Percentiles rank a stretch among this genome's conserved stretches.
These are phyloP conservation scores for Ceratocystis smalleyi DNA, from an alignment of 2,329 filamentous ascomycete species.

Conservation along the genomic window DNA sequence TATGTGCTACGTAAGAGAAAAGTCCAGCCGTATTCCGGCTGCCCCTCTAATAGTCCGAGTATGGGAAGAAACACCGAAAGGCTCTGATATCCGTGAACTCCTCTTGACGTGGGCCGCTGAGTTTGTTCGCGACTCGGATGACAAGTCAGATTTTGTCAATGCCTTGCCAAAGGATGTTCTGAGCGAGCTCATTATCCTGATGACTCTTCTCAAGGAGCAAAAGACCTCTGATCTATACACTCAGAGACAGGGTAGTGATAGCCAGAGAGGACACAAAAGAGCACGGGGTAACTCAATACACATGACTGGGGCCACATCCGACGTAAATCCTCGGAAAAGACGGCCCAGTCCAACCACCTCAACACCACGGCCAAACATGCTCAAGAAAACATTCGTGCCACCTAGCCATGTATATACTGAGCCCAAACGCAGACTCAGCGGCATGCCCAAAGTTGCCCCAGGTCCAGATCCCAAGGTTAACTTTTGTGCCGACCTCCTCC, in stretches of 20 bases:
- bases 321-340: conserved; percentile 24
- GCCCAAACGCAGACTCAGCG: conserved; percentile 21
- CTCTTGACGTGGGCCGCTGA: conserved; percentile 47
- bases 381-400: conserved; percentile 18
- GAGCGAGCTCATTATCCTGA: conserved; percentile 45
- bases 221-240: not conserved
- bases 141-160: conserved; percentile 41
- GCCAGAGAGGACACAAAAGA: conserved; percentile 9
- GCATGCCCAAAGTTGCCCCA: conserved; percentile 12
- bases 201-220: conserved; percentile 38
- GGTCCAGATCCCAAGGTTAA: conserved; percentile 30
- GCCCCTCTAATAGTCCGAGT: conserved; percentile 44
- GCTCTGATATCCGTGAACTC: conserved; percentile 42
- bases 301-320: conserved; percentile 13
- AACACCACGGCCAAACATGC: conserved; percentile 22
- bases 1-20: conserved; percentile 40
- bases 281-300: conserved; percentile 13
- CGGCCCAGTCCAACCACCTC: conserved; percentile 19
- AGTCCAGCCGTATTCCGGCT: conserved; percentile 40
- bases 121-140: conserved; percentile 43
- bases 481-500: conserved; percentile 43
- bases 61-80: conserved; percentile 46
- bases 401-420: conserved; percentile 17
- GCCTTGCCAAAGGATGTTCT: conserved; percentile 47
- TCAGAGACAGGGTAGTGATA: conserved; percentile 6